Base-by-base conservation (phyloP, 345 rosid genomes). In the Linum tenue region DNA sequence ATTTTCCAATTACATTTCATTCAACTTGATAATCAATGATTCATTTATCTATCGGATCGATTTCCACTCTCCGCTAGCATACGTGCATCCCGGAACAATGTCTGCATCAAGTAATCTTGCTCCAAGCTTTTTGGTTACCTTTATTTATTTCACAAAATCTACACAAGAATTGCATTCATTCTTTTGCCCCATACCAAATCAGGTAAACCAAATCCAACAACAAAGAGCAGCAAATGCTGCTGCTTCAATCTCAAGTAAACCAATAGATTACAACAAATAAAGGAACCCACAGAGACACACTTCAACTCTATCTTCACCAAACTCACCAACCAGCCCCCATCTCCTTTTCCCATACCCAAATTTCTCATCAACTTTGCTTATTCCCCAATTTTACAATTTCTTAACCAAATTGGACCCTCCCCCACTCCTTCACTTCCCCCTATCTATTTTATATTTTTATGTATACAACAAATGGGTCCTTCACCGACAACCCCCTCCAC, bases 211-310 rank as follows among this genome's bases (percentile, higher is more conserved):
- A 12, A 9, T 64, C 76, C 70, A 60, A 64, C 65, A 68, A 9
- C 48, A 56, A 64, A 59, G 60, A 69, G 56, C 62, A 70, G 62
- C 60, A 70, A 72, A 76, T 63, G 71, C 70, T 67, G 15, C 80
- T 79, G 10, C 80, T 79, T 79, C 72, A 80, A 66, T 72, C 78
- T 73, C 61, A 73, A 75, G 80, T 64, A 67, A 64, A 68, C 61
- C 53, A 48, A 71, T 71, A 70, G 74, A 65, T 70, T 65, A 78
- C 80, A 80, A 72, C 77, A 69, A 67, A 63, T 22, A 22, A 67
- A 15, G 65, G 7, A 35, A 70, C 65, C 72, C 69, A 59, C 60
- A 16, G 62, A 72, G 63, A 62, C 74, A 68, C 72, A 48, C 1
- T 3, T 3, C 51, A 22, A 9, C 51, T 7, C 9, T 41, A 4